These are phyloP conservation scores for Peniophora sp. DNA, from an alignment of 1,284 basidiomycete genomes.

Conservation along the genomic window DNA sequence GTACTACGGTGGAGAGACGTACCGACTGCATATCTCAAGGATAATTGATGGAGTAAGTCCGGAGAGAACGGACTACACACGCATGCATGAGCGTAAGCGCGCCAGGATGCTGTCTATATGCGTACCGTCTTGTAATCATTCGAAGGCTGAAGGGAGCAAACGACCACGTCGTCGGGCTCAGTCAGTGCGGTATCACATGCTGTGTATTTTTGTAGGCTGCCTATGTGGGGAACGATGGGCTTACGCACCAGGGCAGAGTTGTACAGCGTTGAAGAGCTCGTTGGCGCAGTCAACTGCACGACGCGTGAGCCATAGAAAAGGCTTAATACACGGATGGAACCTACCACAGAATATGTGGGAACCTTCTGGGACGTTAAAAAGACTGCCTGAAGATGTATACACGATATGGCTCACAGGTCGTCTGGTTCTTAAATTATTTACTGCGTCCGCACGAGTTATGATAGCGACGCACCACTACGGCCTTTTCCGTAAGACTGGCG, in stretches of 20 bases:
- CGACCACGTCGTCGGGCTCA: conserved; percentile 84
- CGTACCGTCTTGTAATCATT: conserved; percentile 78
- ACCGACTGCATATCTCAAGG: conserved; percentile 75
- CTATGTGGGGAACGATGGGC: neutral
- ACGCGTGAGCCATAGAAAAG: neutral
- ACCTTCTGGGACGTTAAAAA: conserved; percentile 27
- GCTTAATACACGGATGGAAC: conserved; percentile 12
- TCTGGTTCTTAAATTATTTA: conserved; percentile 16
- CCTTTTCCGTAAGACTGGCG: conserved; percentile 59
- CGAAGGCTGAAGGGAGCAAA: conserved; percentile 70
- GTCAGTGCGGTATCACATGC: conserved; percentile 74
- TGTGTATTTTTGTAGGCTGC: conserved; percentile 17
- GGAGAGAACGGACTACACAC: conserved; percentile 68
- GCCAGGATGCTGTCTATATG: conserved; percentile 22
- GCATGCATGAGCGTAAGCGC: conserved; percentile 2
- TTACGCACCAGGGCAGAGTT: conserved; percentile 62
- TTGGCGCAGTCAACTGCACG: conserved; percentile 73
- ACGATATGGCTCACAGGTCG: conserved; percentile 22
- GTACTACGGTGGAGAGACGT: conserved; percentile 11
- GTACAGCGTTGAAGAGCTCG: conserved; percentile 66
- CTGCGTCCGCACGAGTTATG: too few species aligned
- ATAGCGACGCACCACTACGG: conserved; percentile 59
- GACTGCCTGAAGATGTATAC: neutral
- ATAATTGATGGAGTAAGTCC: conserved; percentile 67
- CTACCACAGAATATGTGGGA: conserved; percentile 80